Percentiles rank a stretch among this genome's conserved stretches.
Conservation (phyloP, 2,329 filamentous ascomycete species). For the Phaeophleospora eucalypticola region DNA sequence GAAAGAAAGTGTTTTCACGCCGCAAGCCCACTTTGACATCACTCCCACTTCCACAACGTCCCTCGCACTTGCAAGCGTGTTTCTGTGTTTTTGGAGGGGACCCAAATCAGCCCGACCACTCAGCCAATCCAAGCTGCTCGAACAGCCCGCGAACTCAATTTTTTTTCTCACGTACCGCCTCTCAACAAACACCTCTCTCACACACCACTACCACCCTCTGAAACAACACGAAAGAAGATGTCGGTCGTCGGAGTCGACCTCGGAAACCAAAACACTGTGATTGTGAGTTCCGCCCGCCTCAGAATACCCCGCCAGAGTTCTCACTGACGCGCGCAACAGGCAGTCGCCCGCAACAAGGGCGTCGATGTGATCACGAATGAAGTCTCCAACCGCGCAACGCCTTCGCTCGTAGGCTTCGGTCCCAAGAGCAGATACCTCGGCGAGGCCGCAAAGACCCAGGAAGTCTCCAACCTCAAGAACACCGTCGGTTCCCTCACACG, state of each 20-base stretch:
- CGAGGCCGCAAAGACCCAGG: constrained; percentile 94
- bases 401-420: constrained; percentile 91
- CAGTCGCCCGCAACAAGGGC: constrained; percentile 95
- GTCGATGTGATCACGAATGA: constrained; percentile 99
- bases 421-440: constrained; percentile 91
- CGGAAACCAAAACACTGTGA: constrained; percentile 91
- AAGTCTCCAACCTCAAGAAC: constrained; percentile 99
- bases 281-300: constrained; percentile 40
- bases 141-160: background rate
- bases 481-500: constrained; percentile 91
- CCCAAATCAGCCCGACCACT: background rate
- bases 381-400: constrained; percentile 95
- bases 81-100: background rate
- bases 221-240: constrained; percentile 7
- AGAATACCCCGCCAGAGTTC: background rate
- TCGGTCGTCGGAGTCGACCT: constrained; percentile 63
- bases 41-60: background rate
- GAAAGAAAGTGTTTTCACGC: background rate
- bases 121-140: background rate
- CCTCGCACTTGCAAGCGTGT: background rate
- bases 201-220: constrained; percentile 12
- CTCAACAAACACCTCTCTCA: constrained; percentile 1
- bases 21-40: background rate
- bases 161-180: background rate
- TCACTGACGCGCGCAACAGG: constrained; percentile 36